Percentiles rank a stretch among this genome's conserved stretches.
phyloP scores from a whole-genome alignment of 169 alveolate species.

The Cryptosporidium xiaoi region DNA sequence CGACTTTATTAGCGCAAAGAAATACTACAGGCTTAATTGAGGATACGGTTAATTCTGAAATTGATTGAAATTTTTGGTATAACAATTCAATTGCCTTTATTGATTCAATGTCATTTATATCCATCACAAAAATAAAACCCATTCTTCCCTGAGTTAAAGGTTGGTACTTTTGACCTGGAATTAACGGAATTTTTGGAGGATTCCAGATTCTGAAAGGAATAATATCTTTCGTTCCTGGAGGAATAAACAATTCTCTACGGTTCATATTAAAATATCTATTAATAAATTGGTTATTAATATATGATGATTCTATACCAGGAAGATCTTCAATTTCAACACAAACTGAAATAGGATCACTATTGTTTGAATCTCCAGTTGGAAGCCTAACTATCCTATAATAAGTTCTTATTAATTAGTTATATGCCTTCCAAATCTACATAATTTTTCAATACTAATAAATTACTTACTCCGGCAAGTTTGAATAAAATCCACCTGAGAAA shows the following conservation, averaged over 20 bases:
- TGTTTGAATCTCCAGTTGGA: constrained; percentile 68
- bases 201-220: constrained; percentile 63
- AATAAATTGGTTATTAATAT: constrained; percentile 41
- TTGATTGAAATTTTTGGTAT: constrained; percentile 58
- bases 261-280: constrained; percentile 61
- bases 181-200: constrained; percentile 59
- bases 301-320: constrained; percentile 45
- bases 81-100: constrained; percentile 36
- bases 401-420: neutral
- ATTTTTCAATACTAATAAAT: neutral
- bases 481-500: constrained; percentile 5
- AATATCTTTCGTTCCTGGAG: constrained; percentile 60
- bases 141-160: constrained; percentile 72
- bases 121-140: constrained; percentile 66
- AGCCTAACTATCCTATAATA: constrained; percentile 67
- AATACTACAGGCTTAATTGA: constrained; percentile 65
- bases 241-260: constrained; percentile 51
- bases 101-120: constrained; percentile 54
- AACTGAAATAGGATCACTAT: constrained; percentile 54
- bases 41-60: constrained; percentile 29
- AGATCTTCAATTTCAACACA: constrained; percentile 74
- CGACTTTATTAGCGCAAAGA: constrained; percentile 66
- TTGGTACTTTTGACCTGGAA: constrained; percentile 63
- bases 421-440: neutral
- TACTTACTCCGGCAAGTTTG: constrained; percentile 57